These are phyloP conservation scores for Musa balbisiana DNA, from an alignment of 202 grass and related monocot species.

Conservation along the genomic window DNA sequence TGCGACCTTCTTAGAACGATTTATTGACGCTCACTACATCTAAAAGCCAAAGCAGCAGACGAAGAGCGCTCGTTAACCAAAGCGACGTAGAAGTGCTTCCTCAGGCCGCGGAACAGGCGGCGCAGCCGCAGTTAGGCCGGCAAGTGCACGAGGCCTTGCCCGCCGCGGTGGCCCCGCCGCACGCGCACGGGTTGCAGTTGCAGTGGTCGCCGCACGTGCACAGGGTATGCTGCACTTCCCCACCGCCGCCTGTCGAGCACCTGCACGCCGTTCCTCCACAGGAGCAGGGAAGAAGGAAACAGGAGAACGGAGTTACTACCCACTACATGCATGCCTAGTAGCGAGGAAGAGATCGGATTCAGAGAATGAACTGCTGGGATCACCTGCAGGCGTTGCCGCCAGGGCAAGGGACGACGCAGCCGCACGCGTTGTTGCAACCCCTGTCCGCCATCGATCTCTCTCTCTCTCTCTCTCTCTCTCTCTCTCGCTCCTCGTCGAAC, in stretches of 20 bases:
- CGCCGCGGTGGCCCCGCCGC: background rate
- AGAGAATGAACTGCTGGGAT: background rate
- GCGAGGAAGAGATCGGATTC: background rate
- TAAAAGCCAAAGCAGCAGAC: background rate
- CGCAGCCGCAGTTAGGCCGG: conserved; percentile 7
- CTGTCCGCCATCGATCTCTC: too few relatives aligned
- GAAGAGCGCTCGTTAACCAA: background rate
- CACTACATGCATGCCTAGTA: background rate
- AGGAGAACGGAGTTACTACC: too few relatives aligned
- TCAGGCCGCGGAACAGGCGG: conserved; percentile 1
- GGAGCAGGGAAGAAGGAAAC: background rate
- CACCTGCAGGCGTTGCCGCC: conserved; percentile 5
- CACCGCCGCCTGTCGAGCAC: background rate
- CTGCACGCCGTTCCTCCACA: background rate
- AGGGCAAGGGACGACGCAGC: background rate
- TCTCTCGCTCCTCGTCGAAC: too few relatives aligned
- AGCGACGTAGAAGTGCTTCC: background rate
- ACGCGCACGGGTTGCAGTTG: conserved; percentile 13
- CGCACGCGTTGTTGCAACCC: conserved; percentile 5
- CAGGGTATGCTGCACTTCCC: background rate
- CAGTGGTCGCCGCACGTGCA: conserved; percentile 16
- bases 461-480: too few relatives aligned
- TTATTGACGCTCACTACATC: background rate
- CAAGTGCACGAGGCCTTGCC: conserved; percentile 1
- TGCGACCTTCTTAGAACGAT: too few relatives aligned